Base-by-base conservation (phyloP, 2,329 filamentous ascomycete genomes). In the Remersonia thermophila region DNA sequence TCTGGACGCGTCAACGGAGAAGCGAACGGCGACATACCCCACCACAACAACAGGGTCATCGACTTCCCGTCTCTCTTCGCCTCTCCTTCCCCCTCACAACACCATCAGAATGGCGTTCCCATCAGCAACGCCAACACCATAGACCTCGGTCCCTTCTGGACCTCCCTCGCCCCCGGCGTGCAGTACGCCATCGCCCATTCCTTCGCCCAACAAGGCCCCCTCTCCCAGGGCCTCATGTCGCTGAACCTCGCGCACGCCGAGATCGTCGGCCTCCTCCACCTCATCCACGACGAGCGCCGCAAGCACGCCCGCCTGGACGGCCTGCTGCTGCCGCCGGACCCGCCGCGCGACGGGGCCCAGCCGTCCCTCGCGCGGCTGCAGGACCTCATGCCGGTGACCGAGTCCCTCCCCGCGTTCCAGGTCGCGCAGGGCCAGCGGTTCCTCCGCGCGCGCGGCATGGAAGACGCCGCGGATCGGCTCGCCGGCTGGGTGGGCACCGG, bases 181-280 rank as follows among this genome's bases (percentile, higher is more conserved):
- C 44, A 50, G 33, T 49, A 45, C 15, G 38, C 47, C 18, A 46
- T 52, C 31, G 13, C 48, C 12, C 32, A 37, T 14, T 45, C 49
- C 13, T 26, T 50, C 27, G 41, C 41, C 7, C 15, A 28, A 13
- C 13, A 18, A 32, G 10, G 26, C 33, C 10, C 41, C 43, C 9
- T 40, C 52, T 23, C 20, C 5, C 20, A 9, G 20, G 20, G 20
- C 5, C 5, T 23, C 9, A 23, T 9, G 5, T 6, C 20, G 20
- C 20, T 23, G 20, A 9, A 5, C 20, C 20, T 23, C 20, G 5
- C 5, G 5, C 20, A 23, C 27, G 32, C 37, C 13, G 20, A 28
- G 1, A 41, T 39, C 13, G 28, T 37, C 8, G 36, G 33, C 2
- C 6, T 11, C 0, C 45, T 51, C 15, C 15, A 14, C n/a, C 41